phyloP scores from a whole-genome alignment of 2,329 filamentous ascomycete species.

The Remersonia thermophila region DNA sequence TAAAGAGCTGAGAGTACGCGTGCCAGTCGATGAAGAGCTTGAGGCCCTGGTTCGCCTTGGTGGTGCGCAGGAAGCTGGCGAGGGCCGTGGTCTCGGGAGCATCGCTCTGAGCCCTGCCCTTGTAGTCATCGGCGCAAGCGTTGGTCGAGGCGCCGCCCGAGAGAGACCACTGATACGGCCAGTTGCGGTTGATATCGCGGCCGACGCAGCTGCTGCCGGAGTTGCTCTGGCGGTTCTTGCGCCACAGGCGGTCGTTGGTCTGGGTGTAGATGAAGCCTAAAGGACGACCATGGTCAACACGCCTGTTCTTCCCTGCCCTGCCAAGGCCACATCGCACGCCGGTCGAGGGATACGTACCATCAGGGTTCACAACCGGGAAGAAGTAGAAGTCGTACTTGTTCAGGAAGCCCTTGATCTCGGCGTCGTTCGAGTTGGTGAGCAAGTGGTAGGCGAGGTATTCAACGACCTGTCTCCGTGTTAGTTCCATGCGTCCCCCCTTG shows the following conservation, averaged over 20 bases:
- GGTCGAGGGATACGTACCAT: conserved; percentile 27
- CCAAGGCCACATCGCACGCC: too few relatives aligned
- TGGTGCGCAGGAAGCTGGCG: conserved; percentile 23
- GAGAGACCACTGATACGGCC: conserved; percentile 33
- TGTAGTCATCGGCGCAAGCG: conserved; percentile 32
- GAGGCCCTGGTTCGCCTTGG: conserved; percentile 32
- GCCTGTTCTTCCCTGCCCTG: too few relatives aligned
- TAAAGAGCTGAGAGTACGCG: conserved; percentile 46
- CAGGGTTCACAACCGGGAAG: conserved; percentile 41
- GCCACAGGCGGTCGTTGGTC: conserved; percentile 38
- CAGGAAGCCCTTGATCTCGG: conserved; percentile 31
- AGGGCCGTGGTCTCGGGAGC: conserved; percentile 41
- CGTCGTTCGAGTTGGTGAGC: conserved; percentile 28
- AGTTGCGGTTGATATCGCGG: conserved; percentile 42
- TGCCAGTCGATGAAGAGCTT: conserved; percentile 55
- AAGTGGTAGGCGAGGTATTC: conserved; percentile 39
- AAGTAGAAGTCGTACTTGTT: conserved; percentile 50
- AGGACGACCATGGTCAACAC: too few relatives aligned
- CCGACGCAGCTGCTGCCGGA: conserved; percentile 30
- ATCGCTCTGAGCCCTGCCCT: conserved; percentile 26
- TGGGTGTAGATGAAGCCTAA: conserved; percentile 42
- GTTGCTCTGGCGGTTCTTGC: conserved; percentile 37
- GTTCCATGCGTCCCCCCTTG: not conserved
- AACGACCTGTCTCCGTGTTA: conserved; percentile 17
- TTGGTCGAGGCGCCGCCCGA: conserved; percentile 32